Evolutionary conservation across 768 basidiomycete species (phyloP).

Genomic region (Serendipita sp.): DNA sequence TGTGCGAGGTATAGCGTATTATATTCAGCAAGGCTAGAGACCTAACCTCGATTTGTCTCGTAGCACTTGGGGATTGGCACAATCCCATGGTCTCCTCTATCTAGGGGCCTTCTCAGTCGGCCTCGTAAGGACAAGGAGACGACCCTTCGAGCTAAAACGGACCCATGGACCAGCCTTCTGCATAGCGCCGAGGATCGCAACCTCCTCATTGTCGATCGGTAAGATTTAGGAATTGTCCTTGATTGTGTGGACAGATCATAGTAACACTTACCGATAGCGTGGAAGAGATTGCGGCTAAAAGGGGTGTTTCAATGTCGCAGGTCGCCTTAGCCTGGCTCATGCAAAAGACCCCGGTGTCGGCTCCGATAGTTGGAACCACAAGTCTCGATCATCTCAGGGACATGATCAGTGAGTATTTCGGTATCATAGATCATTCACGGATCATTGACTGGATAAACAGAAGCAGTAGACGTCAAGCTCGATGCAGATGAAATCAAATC

Average conservation of each 20-base stretch:
- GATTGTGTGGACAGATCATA: no score
- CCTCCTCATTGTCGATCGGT: background rate
- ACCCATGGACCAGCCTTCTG: background rate
- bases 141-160: background rate
- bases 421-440: background rate
- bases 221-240: background rate
- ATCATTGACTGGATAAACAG: constrained; percentile 13
- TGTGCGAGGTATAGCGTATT: constrained; percentile 25
- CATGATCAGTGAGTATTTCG: constrained; percentile 26
- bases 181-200: background rate
- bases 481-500: constrained; percentile 40
- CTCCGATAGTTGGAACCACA: constrained; percentile 32
- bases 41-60: background rate
- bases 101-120: constrained; percentile 22
- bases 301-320: constrained; percentile 27
- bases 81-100: constrained; percentile 32
- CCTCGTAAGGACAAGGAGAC: constrained; percentile 13
- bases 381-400: constrained; percentile 33
- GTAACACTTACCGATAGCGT: constrained; percentile 19
- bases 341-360: constrained; percentile 21
- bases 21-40: background rate
- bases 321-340: constrained; percentile 27
- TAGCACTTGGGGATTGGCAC: constrained; percentile 28
- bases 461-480: constrained; percentile 31
- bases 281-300: constrained; percentile 24